phyloP scores from a whole-genome alignment of 1,284 basidiomycete genomes.

The Agroathelia rolfsii region DNA sequence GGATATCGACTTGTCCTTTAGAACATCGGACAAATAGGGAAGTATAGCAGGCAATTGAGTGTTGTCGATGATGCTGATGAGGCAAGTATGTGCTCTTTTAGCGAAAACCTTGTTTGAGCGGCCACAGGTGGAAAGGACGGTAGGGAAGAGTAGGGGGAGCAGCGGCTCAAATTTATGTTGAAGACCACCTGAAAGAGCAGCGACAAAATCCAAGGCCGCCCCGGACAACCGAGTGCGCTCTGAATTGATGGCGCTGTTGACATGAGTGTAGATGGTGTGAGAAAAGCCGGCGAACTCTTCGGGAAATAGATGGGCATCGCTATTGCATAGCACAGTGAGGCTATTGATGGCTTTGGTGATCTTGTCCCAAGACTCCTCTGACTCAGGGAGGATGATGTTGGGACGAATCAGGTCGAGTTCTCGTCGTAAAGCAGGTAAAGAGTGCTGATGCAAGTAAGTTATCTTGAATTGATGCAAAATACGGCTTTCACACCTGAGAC shows the following conservation, averaged over 20 bases:
- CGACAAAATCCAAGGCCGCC: constrained; percentile 56
- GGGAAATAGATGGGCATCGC: constrained; percentile 46
- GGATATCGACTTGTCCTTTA: constrained; percentile 59
- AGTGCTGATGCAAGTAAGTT: no score
- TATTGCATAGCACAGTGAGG: constrained; percentile 46
- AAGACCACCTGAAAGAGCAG: constrained; percentile 43
- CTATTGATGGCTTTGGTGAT: constrained; percentile 47
- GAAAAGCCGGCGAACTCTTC: constrained; percentile 44
- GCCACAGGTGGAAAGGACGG: constrained; percentile 56
- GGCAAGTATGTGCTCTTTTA: constrained; percentile 50
- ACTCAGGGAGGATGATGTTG: constrained; percentile 50
- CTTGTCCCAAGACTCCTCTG: constrained; percentile 79
- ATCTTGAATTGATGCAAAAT: no score
- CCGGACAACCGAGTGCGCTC: constrained; percentile 75
- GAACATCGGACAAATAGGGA: constrained; percentile 46
- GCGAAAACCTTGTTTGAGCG: constrained; percentile 79
- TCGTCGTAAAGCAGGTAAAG: constrained; percentile 22
- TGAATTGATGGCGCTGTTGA: constrained; percentile 57
- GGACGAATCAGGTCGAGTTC: constrained; percentile 34
- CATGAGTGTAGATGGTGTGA: constrained; percentile 43
- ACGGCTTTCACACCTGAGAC: no score
- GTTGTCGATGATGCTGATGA: constrained; percentile 53
- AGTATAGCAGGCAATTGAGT: constrained; percentile 65
- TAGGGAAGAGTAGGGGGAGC: constrained; percentile 58
- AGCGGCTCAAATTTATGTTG: constrained; percentile 60